A percentile compares a stretch with the other conserved stretches of the same genome.
Evolutionary conservation across 106 monocot genomes (phyloP).

Genomic region (Dendrobium huoshanense): DNA sequence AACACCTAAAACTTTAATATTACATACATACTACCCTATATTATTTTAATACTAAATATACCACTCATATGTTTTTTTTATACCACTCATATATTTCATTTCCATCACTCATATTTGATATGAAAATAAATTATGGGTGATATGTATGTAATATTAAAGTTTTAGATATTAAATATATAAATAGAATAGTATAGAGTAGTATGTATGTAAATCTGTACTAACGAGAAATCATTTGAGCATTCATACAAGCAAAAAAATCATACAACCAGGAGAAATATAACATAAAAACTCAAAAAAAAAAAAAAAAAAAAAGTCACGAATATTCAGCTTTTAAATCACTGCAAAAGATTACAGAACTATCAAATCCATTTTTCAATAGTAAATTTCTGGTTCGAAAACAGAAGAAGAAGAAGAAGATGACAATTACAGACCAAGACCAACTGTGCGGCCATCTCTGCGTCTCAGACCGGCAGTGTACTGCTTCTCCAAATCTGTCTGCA

Average conservation of each 20-base stretch:
- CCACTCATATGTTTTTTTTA: no score
- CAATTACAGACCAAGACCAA: slow-evolving; percentile 81
- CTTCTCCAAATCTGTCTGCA: slow-evolving; percentile 80
- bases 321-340: neutral
- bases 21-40: no score
- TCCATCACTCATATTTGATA: no score
- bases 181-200: no score
- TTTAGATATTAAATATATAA: no score
- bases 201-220: no score
- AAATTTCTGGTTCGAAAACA: neutral
- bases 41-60: no score
- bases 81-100: no score
- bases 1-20: no score
- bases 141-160: no score
- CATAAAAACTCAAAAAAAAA: neutral
- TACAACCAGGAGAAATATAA: neutral
- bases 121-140: no score
- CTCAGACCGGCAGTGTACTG: slow-evolving; percentile 95
- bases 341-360: neutral
- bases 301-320: neutral
- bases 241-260: neutral
- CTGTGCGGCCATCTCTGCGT: slow-evolving; percentile 89
- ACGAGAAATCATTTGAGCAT: no score
- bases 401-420: neutral
- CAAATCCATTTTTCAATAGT: neutral